A percentile compares a stretch with the other conserved stretches of the same genome.
Evolutionary conservation across 257 asterid species (phyloP).

Genomic region (Fraxinus americana): DNA sequence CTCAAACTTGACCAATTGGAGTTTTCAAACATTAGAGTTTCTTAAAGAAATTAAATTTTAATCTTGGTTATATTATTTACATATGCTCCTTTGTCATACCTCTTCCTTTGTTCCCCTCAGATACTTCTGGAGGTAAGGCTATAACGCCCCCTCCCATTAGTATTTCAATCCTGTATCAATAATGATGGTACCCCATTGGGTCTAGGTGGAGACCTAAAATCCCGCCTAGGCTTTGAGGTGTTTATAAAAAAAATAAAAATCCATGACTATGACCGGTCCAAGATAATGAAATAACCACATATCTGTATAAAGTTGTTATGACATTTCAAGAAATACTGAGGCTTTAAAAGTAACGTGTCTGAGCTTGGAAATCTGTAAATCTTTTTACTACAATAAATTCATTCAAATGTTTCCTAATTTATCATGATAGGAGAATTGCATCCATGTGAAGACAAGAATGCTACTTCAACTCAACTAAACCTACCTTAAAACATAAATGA

Average conservation of each 20-base stretch:
- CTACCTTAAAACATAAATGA: neutral
- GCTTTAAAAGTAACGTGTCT: neutral
- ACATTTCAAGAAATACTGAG: neutral
- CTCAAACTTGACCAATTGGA: neutral
- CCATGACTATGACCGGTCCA: too few species aligned
- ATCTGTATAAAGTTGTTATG: neutral
- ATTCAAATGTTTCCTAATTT: neutral
- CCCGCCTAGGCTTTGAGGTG: too few species aligned
- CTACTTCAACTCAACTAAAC: neutral
- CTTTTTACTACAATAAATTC: neutral
- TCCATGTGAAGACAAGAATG: neutral
- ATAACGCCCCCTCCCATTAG: too few species aligned
- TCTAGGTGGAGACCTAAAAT: too few species aligned
- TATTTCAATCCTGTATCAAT: too few species aligned
- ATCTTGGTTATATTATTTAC: too few species aligned
- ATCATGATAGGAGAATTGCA: neutral
- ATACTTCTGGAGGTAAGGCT: too few species aligned
- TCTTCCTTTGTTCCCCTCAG: too few species aligned
- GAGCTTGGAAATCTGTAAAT: neutral
- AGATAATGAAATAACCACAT: too few species aligned
- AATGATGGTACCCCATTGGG: too few species aligned
- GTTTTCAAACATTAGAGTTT: neutral
- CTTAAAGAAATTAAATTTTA: neutral
- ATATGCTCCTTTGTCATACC: too few species aligned
- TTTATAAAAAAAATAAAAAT: too few species aligned